A percentile compares a stretch with the other conserved stretches of the same genome.
These are phyloP conservation scores for Middelhovenomyces tepae DNA, from an alignment of 805 yeast species.

Conservation along the genomic window DNA sequence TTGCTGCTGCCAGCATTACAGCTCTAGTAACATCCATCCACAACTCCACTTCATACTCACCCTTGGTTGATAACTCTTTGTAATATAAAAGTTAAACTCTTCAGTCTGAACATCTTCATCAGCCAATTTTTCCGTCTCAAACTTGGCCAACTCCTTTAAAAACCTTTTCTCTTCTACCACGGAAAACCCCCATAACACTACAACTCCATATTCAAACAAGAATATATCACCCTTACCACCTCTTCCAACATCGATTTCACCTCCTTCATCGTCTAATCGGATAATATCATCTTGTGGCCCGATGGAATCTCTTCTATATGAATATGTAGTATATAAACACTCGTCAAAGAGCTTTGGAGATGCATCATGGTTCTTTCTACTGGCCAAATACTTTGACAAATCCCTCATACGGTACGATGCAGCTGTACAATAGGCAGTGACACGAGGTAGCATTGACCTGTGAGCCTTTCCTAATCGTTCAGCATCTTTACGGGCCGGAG, in stretches of 20 bases:
- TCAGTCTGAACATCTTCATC: conserved; percentile 89
- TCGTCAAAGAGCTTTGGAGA: conserved; percentile 90
- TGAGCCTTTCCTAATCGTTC: conserved; percentile 84
- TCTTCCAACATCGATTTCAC: conserved; percentile 82
- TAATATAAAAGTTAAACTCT: conserved; percentile 90
- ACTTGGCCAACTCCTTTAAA: conserved; percentile 74
- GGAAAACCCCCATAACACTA: conserved; percentile 93
- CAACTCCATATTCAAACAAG: conserved; percentile 93
- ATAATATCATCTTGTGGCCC: conserved; percentile 36
- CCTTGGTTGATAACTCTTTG: conserved; percentile 90
- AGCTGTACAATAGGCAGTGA: conserved; percentile 93
- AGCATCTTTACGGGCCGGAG: conserved; percentile 88
- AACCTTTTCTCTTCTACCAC: conserved; percentile 76
- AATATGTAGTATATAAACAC: conserved; percentile 87
- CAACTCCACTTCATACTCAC: no score
- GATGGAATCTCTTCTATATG: conserved; percentile 29
- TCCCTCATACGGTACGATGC: conserved; percentile 88
- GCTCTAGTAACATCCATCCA: no score
- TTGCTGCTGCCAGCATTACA: no score
- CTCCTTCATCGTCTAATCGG: conserved; percentile 86
- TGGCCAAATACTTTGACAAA: conserved; percentile 73
- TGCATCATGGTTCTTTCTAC: conserved; percentile 47
- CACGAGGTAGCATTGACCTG: conserved; percentile 78
- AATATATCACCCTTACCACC: conserved; percentile 64
- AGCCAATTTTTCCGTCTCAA: conserved; percentile 83